Conservation (phyloP, 441 rosid genomes). For the Corymbia calophylla region DNA sequence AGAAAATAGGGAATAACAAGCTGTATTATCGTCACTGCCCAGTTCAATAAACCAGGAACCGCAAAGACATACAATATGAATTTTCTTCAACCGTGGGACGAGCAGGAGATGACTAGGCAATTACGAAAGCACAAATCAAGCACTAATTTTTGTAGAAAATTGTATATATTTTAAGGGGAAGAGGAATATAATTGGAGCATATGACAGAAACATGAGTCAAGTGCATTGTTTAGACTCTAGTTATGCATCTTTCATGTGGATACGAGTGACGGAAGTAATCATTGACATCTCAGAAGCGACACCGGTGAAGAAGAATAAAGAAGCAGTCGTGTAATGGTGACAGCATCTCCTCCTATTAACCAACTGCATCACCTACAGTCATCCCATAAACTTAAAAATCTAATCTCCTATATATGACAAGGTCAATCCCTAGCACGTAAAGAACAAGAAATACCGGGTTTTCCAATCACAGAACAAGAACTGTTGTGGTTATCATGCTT, state of each 20-base stretch:
- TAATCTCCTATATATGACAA: neutral
- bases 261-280: neutral
- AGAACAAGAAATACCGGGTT: neutral
- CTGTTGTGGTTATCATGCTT: neutral
- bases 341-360: neutral
- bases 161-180: neutral
- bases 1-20: neutral
- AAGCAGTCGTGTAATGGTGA: neutral
- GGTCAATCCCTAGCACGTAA: neutral
- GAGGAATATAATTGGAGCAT: neutral
- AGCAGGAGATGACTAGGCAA: neutral
- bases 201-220: neutral
- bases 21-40: neutral
- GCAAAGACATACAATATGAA: neutral
- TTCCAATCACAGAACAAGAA: neutral
- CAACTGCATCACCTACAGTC: neutral
- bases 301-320: neutral
- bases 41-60: neutral
- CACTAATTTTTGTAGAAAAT: neutral
- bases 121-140: neutral
- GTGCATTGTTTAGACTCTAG: neutral
- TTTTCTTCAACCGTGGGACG: neutral
- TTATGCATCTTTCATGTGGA: neutral
- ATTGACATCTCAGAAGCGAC: neutral
- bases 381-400: neutral